These are phyloP conservation scores for Crucihimalaya himalaica DNA, from an alignment of 345 rosid genomes.

Conservation along the genomic window DNA sequence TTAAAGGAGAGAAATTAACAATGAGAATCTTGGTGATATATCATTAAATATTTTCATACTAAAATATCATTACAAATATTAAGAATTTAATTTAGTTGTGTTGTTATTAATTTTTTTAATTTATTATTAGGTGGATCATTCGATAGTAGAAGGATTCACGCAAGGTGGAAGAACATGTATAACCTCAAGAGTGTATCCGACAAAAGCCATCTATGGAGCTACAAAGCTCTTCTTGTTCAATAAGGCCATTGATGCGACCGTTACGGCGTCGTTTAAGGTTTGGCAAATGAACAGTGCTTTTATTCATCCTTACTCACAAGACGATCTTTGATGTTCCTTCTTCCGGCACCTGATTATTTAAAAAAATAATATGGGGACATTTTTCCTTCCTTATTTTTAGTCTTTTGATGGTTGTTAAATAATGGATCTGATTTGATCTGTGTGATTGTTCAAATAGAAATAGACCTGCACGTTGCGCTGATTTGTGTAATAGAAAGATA, in stretches of 20 bases:
- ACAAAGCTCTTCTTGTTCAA: conserved; percentile 75
- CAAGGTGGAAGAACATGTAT: conserved; percentile 78
- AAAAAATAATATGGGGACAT: too few relatives aligned
- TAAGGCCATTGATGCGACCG: conserved; percentile 55
- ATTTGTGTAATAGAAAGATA: too few relatives aligned
- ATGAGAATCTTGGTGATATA: conserved; percentile 68
- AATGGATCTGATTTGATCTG: neutral
- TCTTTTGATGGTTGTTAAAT: neutral
- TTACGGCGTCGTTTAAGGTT: conserved; percentile 57
- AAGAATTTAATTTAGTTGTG: neutral
- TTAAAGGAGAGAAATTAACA: conserved; percentile 66
- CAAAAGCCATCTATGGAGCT: conserved; percentile 68
- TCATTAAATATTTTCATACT: neutral
- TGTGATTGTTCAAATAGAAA: too few relatives aligned
- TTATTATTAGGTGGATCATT: conserved; percentile 80
- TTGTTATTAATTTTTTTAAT: neutral
- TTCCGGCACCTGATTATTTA: too few relatives aligned
- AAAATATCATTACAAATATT: neutral
- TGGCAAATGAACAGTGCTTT: conserved; percentile 80
- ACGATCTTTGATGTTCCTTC: conserved; percentile 19
- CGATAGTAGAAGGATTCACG: conserved; percentile 74
- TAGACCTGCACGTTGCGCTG: too few relatives aligned
- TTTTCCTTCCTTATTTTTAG: too few relatives aligned
- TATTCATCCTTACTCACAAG: conserved; percentile 48
- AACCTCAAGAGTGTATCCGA: conserved; percentile 74